These are phyloP conservation scores for Penicillium daleae DNA, from an alignment of 495 filamentous ascomycete species.

Conservation along the genomic window DNA sequence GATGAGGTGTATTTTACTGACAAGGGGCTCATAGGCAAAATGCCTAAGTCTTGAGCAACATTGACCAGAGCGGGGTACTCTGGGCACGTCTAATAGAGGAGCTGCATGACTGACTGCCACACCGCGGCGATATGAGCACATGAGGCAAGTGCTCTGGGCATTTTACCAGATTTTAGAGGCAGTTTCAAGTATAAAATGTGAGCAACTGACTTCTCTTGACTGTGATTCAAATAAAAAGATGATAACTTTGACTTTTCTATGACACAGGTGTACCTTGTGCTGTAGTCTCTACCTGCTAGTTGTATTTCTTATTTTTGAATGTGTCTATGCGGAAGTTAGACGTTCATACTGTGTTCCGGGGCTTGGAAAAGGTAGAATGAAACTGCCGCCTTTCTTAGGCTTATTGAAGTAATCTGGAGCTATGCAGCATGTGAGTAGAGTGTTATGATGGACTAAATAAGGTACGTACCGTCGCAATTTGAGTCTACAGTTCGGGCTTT, in stretches of 20 bases:
- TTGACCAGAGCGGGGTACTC: neutral
- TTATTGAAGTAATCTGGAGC: too few relatives aligned
- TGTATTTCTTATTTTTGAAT: neutral
- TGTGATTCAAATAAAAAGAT: neutral
- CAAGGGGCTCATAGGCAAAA: neutral
- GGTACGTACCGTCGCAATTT: too few relatives aligned
- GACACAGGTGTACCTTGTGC: too few relatives aligned
- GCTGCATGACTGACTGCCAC: neutral
- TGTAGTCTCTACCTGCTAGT: neutral
- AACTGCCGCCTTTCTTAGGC: too few relatives aligned
- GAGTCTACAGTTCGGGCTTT: too few relatives aligned
- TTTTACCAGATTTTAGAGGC: neutral
- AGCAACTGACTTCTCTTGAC: neutral
- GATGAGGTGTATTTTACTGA: neutral
- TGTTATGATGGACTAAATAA: too few relatives aligned
- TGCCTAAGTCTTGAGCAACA: neutral
- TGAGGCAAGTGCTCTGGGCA: too few relatives aligned
- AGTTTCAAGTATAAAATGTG: neutral
- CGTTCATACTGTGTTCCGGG: too few relatives aligned
- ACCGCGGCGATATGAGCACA: too few relatives aligned
- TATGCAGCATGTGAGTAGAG: too few relatives aligned
- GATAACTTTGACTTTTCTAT: neutral
- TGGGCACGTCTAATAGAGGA: neutral
- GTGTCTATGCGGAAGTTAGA: too few relatives aligned
- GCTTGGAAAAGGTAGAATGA: too few relatives aligned